These are phyloP conservation scores for Epichloe baconii DNA, from an alignment of 2,329 filamentous ascomycete genomes.

Conservation along the genomic window DNA sequence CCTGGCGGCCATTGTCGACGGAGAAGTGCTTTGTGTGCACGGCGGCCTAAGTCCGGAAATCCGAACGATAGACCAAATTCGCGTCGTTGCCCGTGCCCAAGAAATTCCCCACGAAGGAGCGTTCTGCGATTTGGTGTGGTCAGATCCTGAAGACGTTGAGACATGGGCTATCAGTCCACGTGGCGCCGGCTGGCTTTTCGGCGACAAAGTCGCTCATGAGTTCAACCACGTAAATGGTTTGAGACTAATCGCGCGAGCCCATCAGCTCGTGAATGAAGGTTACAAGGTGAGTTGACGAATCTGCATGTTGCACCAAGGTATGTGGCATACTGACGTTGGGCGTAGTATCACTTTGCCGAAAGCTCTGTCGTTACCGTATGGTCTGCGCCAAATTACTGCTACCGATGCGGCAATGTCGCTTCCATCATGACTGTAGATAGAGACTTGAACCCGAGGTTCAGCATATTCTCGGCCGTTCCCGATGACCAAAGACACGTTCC, in stretches of 20 bases:
- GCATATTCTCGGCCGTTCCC: slow-evolving; percentile 81
- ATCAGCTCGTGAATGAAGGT: slow-evolving; percentile 95
- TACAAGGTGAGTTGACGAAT: slow-evolving; percentile 56
- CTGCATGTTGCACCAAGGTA: not conserved
- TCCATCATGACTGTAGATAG: slow-evolving; percentile 89
- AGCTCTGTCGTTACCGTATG: slow-evolving; percentile 96
- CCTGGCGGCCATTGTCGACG: slow-evolving; percentile 90
- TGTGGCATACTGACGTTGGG: not conserved
- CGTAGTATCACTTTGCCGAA: slow-evolving; percentile 79
- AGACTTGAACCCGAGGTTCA: slow-evolving; percentile 80
- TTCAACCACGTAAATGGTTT: slow-evolving; percentile 96
- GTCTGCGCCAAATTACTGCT: slow-evolving; percentile 94
- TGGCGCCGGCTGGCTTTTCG: slow-evolving; percentile 96
- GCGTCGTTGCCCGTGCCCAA: slow-evolving; percentile 92
- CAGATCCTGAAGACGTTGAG: slow-evolving; percentile 90
- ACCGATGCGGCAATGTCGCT: slow-evolving; percentile 89
- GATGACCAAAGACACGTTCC: slow-evolving; percentile 73
- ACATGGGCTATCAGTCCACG: slow-evolving; percentile 92
- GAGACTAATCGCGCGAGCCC: slow-evolving; percentile 90
- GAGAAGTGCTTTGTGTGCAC: slow-evolving; percentile 97
- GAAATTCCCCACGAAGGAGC: slow-evolving; percentile 98
- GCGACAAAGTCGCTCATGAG: slow-evolving; percentile 92
- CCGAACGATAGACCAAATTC: slow-evolving; percentile 96
- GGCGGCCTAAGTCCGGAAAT: slow-evolving; percentile 83
- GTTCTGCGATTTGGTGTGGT: slow-evolving; percentile 98